These are phyloP conservation scores for Aspergillus haitiensis DNA, from an alignment of 495 filamentous ascomycete genomes.

Conservation along the genomic window DNA sequence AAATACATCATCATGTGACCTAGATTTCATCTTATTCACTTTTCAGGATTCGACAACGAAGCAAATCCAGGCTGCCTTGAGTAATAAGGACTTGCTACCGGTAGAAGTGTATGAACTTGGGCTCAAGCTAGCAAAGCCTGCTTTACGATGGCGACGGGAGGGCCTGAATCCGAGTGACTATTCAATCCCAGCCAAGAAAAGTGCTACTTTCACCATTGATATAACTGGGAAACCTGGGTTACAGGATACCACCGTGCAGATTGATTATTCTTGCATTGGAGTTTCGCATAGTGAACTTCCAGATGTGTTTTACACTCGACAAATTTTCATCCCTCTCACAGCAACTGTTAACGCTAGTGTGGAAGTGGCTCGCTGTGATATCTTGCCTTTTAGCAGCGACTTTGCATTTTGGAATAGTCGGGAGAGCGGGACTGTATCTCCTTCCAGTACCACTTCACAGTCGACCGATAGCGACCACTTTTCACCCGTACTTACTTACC, in stretches of 20 bases:
- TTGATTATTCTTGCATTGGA: slow-evolving; percentile 78
- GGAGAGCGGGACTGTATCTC: slow-evolving; percentile 16
- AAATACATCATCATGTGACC: slow-evolving; percentile 73
- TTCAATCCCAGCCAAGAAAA: slow-evolving; percentile 67
- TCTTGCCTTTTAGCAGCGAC: slow-evolving; percentile 65
- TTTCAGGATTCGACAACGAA: slow-evolving; percentile 85
- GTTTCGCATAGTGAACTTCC: slow-evolving; percentile 59
- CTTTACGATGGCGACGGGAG: slow-evolving; percentile 62
- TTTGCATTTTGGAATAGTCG: slow-evolving; percentile 53
- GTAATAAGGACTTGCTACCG: slow-evolving; percentile 70
- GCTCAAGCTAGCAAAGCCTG: slow-evolving; percentile 71
- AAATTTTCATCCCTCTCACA: slow-evolving; percentile 76
- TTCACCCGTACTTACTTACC: slow-evolving; percentile 42
- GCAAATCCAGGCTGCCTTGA: slow-evolving; percentile 70
- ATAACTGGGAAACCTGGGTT: slow-evolving; percentile 82
- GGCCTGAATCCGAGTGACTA: slow-evolving; percentile 45
- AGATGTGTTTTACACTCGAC: slow-evolving; percentile 80
- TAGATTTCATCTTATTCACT: slow-evolving; percentile 82
- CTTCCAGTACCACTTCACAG: slow-evolving; percentile 13
- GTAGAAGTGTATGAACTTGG: slow-evolving; percentile 84
- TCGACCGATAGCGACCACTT: slow-evolving; percentile 35
- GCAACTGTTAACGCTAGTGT: slow-evolving; percentile 90
- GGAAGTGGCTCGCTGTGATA: slow-evolving; percentile 73
- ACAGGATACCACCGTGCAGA: slow-evolving; percentile 75
- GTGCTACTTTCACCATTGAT: slow-evolving; percentile 76